A percentile compares a stretch with the other conserved stretches of the same genome.
Conservation (phyloP, 2,329 filamentous ascomycete genomes). For the Akanthomyces muscarius region DNA sequence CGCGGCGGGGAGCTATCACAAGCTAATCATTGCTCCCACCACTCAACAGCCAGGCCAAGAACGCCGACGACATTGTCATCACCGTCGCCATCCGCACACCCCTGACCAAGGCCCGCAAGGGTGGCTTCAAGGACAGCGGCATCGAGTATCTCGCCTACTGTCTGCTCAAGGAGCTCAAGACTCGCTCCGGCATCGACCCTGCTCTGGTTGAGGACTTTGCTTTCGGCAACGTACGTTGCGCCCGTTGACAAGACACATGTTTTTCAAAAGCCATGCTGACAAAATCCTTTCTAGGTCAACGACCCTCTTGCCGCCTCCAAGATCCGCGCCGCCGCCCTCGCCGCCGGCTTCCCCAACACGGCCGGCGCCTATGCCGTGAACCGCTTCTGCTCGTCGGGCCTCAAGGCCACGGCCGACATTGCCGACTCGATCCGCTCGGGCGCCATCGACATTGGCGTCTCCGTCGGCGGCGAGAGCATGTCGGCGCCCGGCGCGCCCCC, state of each 20-base stretch:
- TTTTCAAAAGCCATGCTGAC: not conserved
- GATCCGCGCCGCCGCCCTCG: conserved; percentile 79
- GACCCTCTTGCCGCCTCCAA: conserved; percentile 88
- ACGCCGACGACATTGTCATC: conserved; percentile 94
- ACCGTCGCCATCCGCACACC: conserved; percentile 88
- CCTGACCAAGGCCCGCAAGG: conserved; percentile 82
- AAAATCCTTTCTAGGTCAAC: conserved; percentile 55
- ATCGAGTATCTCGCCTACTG: conserved; percentile 85
- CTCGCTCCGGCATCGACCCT: conserved; percentile 74
- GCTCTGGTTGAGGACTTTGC: conserved; percentile 83
- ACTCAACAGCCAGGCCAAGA: conserved; percentile 71
- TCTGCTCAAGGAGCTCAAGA: conserved; percentile 70
- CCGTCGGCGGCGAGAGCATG: conserved; percentile 89
- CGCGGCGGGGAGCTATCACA: not conserved
- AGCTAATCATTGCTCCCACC: conserved; percentile 9
- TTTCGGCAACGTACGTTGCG: conserved; percentile 72
- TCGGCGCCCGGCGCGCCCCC: conserved; percentile 66
- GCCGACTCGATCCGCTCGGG: conserved; percentile 79
- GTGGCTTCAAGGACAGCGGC: conserved; percentile 89
- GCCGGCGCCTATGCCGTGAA: conserved; percentile 77
- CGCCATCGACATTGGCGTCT: conserved; percentile 81
- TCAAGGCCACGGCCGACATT: conserved; percentile 93
- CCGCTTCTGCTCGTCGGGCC: conserved; percentile 94
- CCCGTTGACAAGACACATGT: not conserved
- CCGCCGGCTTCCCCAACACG: conserved; percentile 91